Evolutionary conservation across 768 basidiomycete genomes (phyloP).

Genomic region (Tremella mesenterica): DNA sequence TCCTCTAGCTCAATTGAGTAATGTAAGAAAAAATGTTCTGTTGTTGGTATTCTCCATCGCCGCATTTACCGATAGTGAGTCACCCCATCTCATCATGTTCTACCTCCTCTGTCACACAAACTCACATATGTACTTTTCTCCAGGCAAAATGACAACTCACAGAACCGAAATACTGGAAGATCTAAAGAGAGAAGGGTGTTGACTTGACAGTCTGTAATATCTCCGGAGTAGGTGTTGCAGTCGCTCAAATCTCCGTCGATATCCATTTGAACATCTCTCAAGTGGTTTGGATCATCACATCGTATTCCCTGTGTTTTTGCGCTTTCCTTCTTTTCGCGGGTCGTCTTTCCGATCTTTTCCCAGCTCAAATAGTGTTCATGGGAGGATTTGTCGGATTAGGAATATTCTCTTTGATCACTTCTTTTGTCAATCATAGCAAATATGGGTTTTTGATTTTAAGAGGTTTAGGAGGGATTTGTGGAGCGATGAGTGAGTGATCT

Average conservation of each 20-base stretch:
- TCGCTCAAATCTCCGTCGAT: constrained; percentile 28
- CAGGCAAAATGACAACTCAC: too few relatives aligned
- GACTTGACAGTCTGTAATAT: constrained; percentile 19
- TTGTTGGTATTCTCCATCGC: constrained; percentile 13
- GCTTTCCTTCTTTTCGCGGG: constrained; percentile 40
- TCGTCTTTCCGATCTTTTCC: constrained; percentile 37
- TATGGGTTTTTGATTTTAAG: constrained; percentile 52
- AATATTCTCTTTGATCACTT: constrained; percentile 48
- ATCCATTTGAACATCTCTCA: constrained; percentile 24
- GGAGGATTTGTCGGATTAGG: constrained; percentile 48
- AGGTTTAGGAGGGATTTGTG: constrained; percentile 51
- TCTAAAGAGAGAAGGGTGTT: background rate
- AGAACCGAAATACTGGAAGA: background rate
- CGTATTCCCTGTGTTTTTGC: constrained; percentile 26
- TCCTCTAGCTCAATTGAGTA: constrained; percentile 9
- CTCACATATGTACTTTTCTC: too few relatives aligned
- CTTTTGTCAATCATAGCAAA: constrained; percentile 49
- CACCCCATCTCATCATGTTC: background rate
- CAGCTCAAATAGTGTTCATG: constrained; percentile 47
- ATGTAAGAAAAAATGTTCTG: constrained; percentile 8
- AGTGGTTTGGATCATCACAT: constrained; percentile 36
- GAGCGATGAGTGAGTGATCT: constrained; percentile 48
- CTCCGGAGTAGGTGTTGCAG: constrained; percentile 33
- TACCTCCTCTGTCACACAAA: background rate
- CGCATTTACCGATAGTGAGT: constrained; percentile 10